A percentile compares a stretch with the other conserved stretches of the same genome.
These are phyloP conservation scores for Spinellus fusiger DNA, from an alignment of 192 early-diverging fungal genomes.

Conservation along the genomic window DNA sequence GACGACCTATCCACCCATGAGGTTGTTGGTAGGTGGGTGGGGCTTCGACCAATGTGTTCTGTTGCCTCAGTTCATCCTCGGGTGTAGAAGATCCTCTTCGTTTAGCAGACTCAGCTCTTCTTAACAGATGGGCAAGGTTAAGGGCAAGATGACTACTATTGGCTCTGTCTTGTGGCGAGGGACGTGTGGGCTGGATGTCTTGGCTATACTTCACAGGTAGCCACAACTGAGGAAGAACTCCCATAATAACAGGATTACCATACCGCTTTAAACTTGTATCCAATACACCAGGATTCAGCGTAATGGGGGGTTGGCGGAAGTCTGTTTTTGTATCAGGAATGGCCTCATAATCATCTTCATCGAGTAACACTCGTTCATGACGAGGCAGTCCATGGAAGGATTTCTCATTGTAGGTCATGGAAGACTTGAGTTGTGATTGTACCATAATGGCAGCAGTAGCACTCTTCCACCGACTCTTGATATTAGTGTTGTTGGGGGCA, in stretches of 20 bases:
- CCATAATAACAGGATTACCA: conserved; percentile 55
- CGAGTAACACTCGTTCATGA: conserved; percentile 17
- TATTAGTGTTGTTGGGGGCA: not conserved
- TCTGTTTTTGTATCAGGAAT: conserved; percentile 59
- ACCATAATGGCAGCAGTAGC: not conserved
- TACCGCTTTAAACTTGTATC: conserved; percentile 61
- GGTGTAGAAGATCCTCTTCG: not conserved
- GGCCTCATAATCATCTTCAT: conserved; percentile 58
- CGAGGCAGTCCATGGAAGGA: not conserved
- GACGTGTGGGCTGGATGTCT: not conserved
- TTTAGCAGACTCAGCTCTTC: conserved; percentile 10
- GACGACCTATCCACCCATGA: no score
- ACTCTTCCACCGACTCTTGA: not conserved
- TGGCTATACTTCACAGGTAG: conserved; percentile 45
- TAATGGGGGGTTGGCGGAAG: conserved; percentile 65
- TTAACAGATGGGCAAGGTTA: conserved; percentile 6
- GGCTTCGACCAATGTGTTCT: no score
- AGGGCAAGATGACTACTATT: conserved; percentile 2
- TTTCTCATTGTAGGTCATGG: not conserved
- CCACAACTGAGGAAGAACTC: conserved; percentile 64
- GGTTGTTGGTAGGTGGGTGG: no score
- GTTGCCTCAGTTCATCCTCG: no score
- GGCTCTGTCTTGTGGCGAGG: not conserved
- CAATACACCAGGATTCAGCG: conserved; percentile 55
- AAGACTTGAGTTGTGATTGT: not conserved